Evolutionary conservation across 306 rosid species (phyloP), one percentile per base, ranked within the genome.

Genomic region (Medicago truncatula): DNA sequence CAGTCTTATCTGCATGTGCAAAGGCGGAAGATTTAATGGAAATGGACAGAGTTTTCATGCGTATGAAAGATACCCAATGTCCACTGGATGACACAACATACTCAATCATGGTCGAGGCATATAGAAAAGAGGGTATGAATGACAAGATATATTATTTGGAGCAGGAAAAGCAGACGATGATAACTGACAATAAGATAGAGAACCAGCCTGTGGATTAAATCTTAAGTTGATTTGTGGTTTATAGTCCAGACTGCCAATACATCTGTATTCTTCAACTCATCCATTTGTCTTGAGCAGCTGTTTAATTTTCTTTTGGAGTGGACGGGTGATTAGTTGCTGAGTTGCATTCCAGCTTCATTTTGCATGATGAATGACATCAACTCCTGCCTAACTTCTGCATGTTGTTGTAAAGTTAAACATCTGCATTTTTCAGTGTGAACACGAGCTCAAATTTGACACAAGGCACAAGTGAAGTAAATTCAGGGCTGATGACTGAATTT

Each of bases 21-120:
- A 96, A 88, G 84, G 97, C 96, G 7, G 93, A 90, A 36, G 99
- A 96, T 83, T 80, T 96, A 82, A 83, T 92, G 76, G 98, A 95
- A 82, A 95, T 95, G 97, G 97, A 90, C 46, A 87, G 97, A 67
- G 93, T 95, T 72, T 92, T 90, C 83, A 83, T 70, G 39, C 91
- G 96, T 52, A 90, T 95, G 98, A 95, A 77, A 81, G 93, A 90
- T 57, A 88, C 85, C 66, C 88, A 88, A 34, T 88, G 92, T 67
- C 87, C 71, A 16, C 96, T 96, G 8, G 83, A 96, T 76, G 74
- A 78, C 50, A 77, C 92, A 73, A 92, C 98, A 20, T 90, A 86
- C 71, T 64, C 75, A 3, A 23, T 87, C 69, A 88, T 96, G 96
- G 52, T 89, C 0, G 90, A 96, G 85, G 99, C 98, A 6, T 90